Conservation (phyloP, 2,329 filamentous ascomycete genomes). For the Ophiostoma sp. region DNA sequence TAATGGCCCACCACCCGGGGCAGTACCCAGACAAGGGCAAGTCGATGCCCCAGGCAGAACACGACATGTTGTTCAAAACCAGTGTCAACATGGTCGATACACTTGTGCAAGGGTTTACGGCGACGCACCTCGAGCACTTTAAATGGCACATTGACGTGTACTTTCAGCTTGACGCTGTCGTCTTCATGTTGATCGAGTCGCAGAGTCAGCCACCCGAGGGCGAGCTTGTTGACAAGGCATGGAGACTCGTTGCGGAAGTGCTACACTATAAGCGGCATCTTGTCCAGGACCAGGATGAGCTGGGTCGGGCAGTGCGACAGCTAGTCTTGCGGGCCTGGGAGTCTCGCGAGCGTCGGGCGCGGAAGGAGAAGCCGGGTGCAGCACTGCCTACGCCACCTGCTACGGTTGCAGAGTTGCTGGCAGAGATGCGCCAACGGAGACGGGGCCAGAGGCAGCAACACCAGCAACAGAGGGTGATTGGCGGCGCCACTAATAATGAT, state of each 20-base stretch:
- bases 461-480: background rate
- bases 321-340: conserved; percentile 32
- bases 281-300: conserved; percentile 25
- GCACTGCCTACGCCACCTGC: background rate
- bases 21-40: conserved; percentile 30
- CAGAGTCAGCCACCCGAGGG: conserved; percentile 29
- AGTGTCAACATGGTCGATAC: conserved; percentile 31
- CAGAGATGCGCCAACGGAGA: background rate
- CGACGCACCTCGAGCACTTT: conserved; percentile 28
- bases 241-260: conserved; percentile 30
- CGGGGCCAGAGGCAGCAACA: background rate
- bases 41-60: conserved; percentile 31
- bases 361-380: background rate
- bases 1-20: conserved; percentile 33
- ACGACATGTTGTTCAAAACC: conserved; percentile 32
- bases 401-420: background rate
- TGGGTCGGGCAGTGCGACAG: conserved; percentile 30
- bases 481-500: background rate
- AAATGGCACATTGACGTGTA: conserved; percentile 32
- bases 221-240: conserved; percentile 28
- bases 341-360: conserved; percentile 28
- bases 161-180: conserved; percentile 32
- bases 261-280: conserved; percentile 28
- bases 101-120: conserved; percentile 28
- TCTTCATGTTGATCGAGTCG: conserved; percentile 37